phyloP scores from a whole-genome alignment of 106 monocot species.

The Agapanthus africanus region DNA sequence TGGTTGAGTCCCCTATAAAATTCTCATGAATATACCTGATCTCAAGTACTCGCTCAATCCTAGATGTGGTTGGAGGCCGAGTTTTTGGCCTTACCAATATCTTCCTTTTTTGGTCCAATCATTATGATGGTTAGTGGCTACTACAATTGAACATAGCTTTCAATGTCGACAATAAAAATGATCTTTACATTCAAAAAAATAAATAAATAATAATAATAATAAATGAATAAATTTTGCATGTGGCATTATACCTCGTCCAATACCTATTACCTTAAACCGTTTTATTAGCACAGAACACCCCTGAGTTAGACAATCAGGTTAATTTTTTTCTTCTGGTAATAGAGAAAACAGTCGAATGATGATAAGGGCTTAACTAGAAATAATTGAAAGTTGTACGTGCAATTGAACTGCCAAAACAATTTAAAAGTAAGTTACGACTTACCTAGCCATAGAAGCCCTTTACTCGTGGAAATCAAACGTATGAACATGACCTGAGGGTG shows the following conservation, averaged over 20 bases:
- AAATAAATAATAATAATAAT: too few relatives aligned
- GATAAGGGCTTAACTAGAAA: too few relatives aligned
- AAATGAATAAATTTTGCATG: too few relatives aligned
- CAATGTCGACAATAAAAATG: background rate
- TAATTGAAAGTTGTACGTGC: too few relatives aligned
- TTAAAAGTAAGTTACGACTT: background rate
- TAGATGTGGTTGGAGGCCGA: too few relatives aligned
- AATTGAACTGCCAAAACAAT: too few relatives aligned
- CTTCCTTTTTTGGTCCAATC: background rate
- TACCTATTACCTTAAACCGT: too few relatives aligned
- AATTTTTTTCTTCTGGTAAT: too few relatives aligned
- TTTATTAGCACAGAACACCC: too few relatives aligned
- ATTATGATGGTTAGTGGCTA: background rate
- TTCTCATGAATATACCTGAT: background rate
- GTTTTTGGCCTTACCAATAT: background rate
- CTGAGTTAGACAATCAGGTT: too few relatives aligned
- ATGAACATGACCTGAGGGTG: slow-evolving; percentile 74
- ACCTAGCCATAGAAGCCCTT: slow-evolving; percentile 81
- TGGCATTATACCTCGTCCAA: too few relatives aligned
- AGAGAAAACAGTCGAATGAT: too few relatives aligned
- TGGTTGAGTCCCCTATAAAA: background rate
- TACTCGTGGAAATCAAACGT: slow-evolving; percentile 97
- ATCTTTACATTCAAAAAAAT: background rate
- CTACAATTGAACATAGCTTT: background rate
- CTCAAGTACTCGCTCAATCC: background rate